Percentiles rank a stretch among this genome's conserved stretches.
These are phyloP conservation scores for Lactifluus hygrophoroides DNA, from an alignment of 768 basidiomycete species.

Conservation along the genomic window DNA sequence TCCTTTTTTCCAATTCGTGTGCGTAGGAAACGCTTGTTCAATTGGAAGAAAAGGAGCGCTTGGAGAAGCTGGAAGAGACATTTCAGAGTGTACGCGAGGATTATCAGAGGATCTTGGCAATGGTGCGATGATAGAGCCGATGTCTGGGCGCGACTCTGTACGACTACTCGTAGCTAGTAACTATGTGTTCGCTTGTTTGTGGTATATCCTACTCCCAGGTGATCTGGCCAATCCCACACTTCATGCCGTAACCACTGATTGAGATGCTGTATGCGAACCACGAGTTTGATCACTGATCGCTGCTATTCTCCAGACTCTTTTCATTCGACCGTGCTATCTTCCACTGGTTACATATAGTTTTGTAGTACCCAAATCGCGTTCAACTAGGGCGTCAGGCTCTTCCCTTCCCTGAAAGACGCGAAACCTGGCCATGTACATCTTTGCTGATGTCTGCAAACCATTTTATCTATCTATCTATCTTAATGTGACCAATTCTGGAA, in stretches of 20 bases:
- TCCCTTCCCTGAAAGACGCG: not conserved
- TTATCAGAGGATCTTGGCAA: slow-evolving; percentile 69
- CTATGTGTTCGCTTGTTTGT: not conserved
- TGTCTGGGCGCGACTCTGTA: not conserved
- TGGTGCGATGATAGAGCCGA: slow-evolving; percentile 26
- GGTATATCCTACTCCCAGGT: not conserved
- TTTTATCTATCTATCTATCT: slow-evolving; percentile 28
- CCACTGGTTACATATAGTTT: not conserved
- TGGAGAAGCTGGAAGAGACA: slow-evolving; percentile 88
- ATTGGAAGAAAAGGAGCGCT: slow-evolving; percentile 76
- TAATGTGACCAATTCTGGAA: slow-evolving; percentile 48
- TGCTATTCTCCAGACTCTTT: not conserved
- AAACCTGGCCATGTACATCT: not conserved
- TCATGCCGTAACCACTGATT: not conserved
- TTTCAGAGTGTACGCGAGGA: slow-evolving; percentile 81
- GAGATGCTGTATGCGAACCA: not conserved
- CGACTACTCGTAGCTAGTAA: not conserved
- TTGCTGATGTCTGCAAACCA: not conserved
- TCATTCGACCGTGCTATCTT: not conserved
- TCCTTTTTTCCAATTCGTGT: not conserved
- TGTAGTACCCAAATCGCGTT: not conserved
- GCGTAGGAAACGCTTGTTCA: slow-evolving; percentile 81
- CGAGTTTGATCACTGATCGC: not conserved
- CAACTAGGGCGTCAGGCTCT: not conserved
- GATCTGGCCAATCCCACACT: not conserved